Evolutionary conservation across 306 rosid species (phyloP).

Genomic region (Lagenaria siceraria): DNA sequence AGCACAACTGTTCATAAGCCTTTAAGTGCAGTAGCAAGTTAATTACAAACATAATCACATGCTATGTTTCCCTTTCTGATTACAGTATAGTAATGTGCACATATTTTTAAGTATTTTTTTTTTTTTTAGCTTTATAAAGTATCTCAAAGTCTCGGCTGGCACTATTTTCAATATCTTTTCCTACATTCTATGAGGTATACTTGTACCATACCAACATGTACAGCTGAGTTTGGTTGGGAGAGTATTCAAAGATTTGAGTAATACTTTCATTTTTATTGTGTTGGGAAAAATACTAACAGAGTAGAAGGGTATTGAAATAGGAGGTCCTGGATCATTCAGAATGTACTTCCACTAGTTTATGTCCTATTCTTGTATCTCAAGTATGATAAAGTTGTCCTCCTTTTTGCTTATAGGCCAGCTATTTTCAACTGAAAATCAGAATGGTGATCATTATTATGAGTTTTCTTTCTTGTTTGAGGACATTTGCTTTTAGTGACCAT

Average conservation of each 20-base stretch:
- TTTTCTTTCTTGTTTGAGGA: conserved; percentile 3
- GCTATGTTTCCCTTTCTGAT: conserved; percentile 6
- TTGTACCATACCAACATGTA: conserved; percentile 1
- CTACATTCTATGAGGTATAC: conserved; percentile 6
- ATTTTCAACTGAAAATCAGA: neutral
- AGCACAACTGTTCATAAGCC: conserved; percentile 1
- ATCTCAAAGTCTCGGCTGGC: neutral
- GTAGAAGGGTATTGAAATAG: neutral
- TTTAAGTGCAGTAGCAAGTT: conserved; percentile 2
- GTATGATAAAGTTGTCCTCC: conserved; percentile 16
- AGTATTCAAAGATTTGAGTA: neutral
- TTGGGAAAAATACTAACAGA: neutral
- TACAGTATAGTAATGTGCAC: conserved; percentile 1
- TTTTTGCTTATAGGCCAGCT: conserved; percentile 9
- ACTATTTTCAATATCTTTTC: neutral
- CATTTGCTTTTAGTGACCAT: conserved; percentile 14
- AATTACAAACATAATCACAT: conserved; percentile 8
- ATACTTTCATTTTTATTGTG: neutral
- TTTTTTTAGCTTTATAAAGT: neutral
- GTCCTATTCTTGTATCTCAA: conserved; percentile 21
- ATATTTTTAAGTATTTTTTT: conserved; percentile 2
- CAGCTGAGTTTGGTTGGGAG: conserved; percentile 4
- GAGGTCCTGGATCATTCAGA: neutral
- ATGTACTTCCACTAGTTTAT: conserved; percentile 8
- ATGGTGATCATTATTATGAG: conserved; percentile 2